Conservation (phyloP, 495 filamentous ascomycete species). For the Xylaria flabelliformis region DNA sequence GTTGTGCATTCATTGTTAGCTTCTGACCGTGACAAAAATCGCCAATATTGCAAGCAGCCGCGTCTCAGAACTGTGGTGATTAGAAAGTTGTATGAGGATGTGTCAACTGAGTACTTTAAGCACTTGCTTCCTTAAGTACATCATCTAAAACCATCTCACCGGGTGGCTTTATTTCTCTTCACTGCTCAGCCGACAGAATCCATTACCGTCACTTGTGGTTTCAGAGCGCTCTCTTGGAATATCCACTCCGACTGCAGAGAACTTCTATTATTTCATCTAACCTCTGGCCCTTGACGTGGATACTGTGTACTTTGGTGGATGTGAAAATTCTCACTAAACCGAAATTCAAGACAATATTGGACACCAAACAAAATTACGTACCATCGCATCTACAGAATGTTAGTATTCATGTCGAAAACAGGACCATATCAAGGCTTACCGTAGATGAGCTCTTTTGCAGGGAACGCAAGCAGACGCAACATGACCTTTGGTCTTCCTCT, state of each 20-base stretch:
- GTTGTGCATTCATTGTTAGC: slow-evolving; percentile 32
- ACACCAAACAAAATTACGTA: slow-evolving; percentile 44
- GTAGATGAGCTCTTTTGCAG: slow-evolving; percentile 94
- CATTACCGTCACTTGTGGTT: neutral
- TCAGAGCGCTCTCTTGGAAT: neutral
- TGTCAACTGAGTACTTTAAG: neutral
- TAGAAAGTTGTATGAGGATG: neutral
- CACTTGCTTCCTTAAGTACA: slow-evolving; percentile 23
- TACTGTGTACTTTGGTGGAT: neutral
- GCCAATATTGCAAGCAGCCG: neutral
- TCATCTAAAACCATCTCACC: neutral
- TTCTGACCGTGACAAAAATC: neutral
- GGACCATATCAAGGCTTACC: slow-evolving; percentile 46
- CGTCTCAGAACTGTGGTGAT: neutral
- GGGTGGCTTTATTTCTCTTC: neutral
- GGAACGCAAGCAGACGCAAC: slow-evolving; percentile 97
- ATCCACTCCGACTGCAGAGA: neutral
- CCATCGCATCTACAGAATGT: slow-evolving; percentile 54
- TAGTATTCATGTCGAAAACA: slow-evolving; percentile 30
- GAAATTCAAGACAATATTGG: slow-evolving; percentile 7
- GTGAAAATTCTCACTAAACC: neutral
- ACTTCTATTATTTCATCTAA: neutral
- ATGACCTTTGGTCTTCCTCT: slow-evolving; percentile 90
- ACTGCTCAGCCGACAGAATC: neutral
- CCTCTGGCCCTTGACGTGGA: neutral